A percentile compares a stretch with the other conserved stretches of the same genome.
phyloP scores from a whole-genome alignment of 1,284 basidiomycete genomes.

The Tremellales sp. region DNA sequence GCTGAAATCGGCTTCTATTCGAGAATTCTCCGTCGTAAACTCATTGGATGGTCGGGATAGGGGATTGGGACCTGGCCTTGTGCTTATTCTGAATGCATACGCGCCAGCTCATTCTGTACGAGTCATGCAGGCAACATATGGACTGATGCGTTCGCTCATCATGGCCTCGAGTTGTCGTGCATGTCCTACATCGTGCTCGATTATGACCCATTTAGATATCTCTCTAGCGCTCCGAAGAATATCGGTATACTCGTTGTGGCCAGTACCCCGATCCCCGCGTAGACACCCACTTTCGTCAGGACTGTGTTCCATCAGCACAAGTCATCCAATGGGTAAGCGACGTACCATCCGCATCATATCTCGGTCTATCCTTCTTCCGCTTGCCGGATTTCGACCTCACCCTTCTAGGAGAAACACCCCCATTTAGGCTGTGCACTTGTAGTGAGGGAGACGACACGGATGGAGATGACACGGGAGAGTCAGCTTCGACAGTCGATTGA shows the following conservation, averaged over 20 bases:
- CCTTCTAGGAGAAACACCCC: not conserved
- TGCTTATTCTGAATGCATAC: too few species aligned
- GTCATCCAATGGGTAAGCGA: not conserved
- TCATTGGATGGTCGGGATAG: too few species aligned
- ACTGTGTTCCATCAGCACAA: constrained; percentile 53
- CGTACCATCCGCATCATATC: constrained; percentile 35
- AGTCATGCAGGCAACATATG: too few species aligned
- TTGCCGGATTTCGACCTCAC: not conserved
- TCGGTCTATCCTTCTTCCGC: constrained; percentile 15
- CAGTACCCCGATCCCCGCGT: constrained; percentile 74
- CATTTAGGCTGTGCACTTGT: not conserved
- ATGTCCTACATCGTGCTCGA: too few species aligned
- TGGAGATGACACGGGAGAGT: not conserved
- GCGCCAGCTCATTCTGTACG: too few species aligned
- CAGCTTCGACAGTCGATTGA: not conserved
- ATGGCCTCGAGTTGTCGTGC: too few species aligned
- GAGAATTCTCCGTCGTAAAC: too few species aligned
- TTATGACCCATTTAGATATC: too few species aligned
- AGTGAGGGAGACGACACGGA: constrained; percentile 8
- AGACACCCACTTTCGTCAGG: constrained; percentile 86
- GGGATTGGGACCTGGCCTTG: too few species aligned
- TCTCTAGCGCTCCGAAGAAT: constrained; percentile 62
- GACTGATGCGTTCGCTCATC: too few species aligned
- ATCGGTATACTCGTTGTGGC: constrained; percentile 61
- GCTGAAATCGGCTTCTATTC: too few species aligned